Conservation (phyloP, 345 rosid species). For the Eucalyptus virginea region DNA sequence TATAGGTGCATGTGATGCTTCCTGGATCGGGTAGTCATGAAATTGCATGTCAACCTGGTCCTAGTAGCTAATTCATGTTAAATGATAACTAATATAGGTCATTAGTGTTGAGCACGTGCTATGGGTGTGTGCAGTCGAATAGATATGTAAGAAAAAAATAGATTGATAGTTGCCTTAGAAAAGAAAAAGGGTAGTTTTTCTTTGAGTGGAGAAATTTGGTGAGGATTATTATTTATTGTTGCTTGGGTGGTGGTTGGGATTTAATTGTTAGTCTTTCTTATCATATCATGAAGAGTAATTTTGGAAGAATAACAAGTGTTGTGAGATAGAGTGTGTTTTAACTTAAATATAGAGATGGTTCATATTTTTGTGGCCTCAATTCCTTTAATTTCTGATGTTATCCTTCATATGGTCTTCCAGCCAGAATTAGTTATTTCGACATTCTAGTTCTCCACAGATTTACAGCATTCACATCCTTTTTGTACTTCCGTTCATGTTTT, state of each 20-base stretch:
- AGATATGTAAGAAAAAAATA: not conserved
- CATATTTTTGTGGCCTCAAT: not conserved
- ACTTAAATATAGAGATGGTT: not conserved
- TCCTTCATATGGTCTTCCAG: not conserved
- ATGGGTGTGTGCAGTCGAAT: not conserved
- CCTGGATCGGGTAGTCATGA: not conserved
- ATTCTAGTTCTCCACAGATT: not conserved
- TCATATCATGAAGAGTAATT: not conserved
- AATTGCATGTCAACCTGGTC: not conserved
- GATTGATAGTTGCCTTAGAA: not conserved
- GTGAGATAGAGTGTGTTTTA: not conserved
- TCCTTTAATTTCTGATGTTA: not conserved
- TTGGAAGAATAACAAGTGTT: not conserved
- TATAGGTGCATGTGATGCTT: not conserved
- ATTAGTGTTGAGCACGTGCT: not conserved
- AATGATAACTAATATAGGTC: not conserved
- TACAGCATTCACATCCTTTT: not conserved
- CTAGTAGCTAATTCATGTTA: not conserved
- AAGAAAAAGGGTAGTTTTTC: not conserved
- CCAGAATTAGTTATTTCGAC: not conserved
- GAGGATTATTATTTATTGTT: not conserved
- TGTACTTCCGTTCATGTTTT: not conserved
- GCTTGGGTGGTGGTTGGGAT: not conserved
- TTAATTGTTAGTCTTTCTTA: not conserved
- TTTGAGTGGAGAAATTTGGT: not conserved